Conservation (phyloP, 352 stramenopile species). For the Albugo candida region DNA sequence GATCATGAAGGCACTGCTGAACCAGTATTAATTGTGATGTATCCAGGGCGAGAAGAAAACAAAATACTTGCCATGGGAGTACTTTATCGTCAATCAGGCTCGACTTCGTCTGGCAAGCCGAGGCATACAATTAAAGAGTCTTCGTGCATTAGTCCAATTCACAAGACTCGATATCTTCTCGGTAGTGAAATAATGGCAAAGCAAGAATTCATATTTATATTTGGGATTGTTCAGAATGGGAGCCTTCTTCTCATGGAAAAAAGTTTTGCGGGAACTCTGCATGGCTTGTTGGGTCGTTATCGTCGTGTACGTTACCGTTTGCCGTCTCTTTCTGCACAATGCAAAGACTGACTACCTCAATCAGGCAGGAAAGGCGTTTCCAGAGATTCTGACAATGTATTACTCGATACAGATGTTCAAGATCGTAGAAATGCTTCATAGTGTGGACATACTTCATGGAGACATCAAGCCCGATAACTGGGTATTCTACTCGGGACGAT, state of each 20-base stretch:
- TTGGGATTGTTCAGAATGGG: constrained; percentile 28
- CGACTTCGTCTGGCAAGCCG: neutral
- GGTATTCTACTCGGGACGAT: constrained; percentile 25
- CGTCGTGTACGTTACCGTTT: constrained; percentile 25
- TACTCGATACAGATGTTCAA: constrained; percentile 68
- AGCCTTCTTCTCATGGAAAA: constrained; percentile 60
- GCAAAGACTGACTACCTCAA: neutral
- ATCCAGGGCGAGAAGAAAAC: constrained; percentile 44
- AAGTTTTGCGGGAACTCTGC: constrained; percentile 35
- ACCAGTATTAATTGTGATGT: neutral
- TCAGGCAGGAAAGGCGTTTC: constrained; percentile 31
- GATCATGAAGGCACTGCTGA: neutral
- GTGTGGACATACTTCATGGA: constrained; percentile 42
- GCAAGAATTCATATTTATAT: too few species aligned
- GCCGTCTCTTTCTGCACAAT: too few species aligned
- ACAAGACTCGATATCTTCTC: constrained; percentile 35
- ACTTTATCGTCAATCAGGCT: constrained; percentile 37
- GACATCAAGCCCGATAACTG: constrained; percentile 81
- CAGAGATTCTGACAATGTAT: constrained; percentile 46
- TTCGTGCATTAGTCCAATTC: constrained; percentile 21
- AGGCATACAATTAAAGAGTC: constrained; percentile 3
- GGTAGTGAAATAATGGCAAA: constrained; percentile 8
- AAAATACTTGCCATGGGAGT: constrained; percentile 61
- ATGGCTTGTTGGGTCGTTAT: constrained; percentile 63
- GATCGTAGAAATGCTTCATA: constrained; percentile 44